phyloP scores from a whole-genome alignment of 164 flowering plant genomes.

The Echeveria elegans region DNA sequence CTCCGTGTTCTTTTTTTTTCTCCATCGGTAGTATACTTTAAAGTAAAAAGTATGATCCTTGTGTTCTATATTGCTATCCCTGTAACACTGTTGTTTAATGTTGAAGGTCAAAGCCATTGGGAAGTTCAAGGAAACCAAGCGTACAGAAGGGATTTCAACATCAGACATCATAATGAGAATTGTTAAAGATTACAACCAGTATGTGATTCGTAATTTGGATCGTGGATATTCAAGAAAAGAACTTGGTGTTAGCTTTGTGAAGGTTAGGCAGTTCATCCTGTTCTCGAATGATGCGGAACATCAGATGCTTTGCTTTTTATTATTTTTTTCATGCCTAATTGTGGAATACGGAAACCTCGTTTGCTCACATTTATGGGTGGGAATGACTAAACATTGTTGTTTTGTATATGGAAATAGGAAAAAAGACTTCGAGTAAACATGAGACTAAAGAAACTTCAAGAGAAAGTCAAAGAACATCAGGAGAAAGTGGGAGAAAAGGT shows the following conservation, averaged over 20 bases:
- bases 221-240: conserved; percentile 19
- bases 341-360: background rate
- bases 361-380: background rate
- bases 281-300: background rate
- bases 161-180: conserved; percentile 29
- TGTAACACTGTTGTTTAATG: background rate
- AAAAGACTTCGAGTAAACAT: conserved; percentile 21
- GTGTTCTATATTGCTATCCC: background rate
- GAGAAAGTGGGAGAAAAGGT: conserved; percentile 20
- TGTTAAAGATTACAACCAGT: conserved; percentile 23
- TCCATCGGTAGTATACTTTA: too few species aligned
- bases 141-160: conserved; percentile 38
- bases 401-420: conserved; percentile 13
- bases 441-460: conserved; percentile 16
- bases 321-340: background rate
- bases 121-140: conserved; percentile 32
- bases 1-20: too few species aligned
- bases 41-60: too few species aligned
- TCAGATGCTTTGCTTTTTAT: background rate
- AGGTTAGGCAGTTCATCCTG: background rate
- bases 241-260: conserved; percentile 23
- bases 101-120: conserved; percentile 30
- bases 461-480: conserved; percentile 21
- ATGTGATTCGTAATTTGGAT: conserved; percentile 15
- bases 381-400: background rate